Evolutionary conservation across 257 asterid species (phyloP).

Genomic region (Leptodermis oblonga): DNA sequence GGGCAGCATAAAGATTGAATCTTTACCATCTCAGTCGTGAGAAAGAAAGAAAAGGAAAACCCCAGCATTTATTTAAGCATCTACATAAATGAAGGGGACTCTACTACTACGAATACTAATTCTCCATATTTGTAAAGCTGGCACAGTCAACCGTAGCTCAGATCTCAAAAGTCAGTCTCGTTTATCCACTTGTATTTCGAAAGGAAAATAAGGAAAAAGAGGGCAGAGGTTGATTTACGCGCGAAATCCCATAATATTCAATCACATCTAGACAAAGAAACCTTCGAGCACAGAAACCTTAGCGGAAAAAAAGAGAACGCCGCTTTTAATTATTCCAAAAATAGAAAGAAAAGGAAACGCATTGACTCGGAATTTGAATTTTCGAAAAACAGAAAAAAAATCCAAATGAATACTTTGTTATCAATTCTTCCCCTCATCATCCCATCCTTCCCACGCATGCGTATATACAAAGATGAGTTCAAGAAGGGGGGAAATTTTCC

Average conservation of each 20-base stretch:
- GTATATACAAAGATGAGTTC: too few relatives aligned
- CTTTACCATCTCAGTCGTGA: not conserved
- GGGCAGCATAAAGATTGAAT: constrained; percentile 1
- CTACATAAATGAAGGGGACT: constrained; percentile 9
- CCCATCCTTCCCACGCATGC: not conserved
- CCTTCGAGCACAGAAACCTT: constrained; percentile 9
- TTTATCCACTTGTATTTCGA: not conserved
- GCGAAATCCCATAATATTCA: constrained; percentile 48
- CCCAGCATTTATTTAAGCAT: not conserved
- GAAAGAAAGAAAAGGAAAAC: not conserved
- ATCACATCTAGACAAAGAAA: constrained; percentile 22
- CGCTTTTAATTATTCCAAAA: constrained; percentile 32
- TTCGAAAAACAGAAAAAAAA: constrained; percentile 9
- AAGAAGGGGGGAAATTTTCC: not conserved
- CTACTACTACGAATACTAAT: not conserved
- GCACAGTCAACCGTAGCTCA: constrained; percentile 46
- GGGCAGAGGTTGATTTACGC: constrained; percentile 30
- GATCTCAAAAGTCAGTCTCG: constrained; percentile 36
- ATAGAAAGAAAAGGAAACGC: constrained; percentile 26
- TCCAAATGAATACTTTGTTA: constrained; percentile 4
- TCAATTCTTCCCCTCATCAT: not conserved
- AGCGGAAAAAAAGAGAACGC: constrained; percentile 8
- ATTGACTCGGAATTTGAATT: constrained; percentile 10
- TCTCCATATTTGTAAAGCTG: constrained; percentile 23
- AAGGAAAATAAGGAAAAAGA: constrained; percentile 7